These are phyloP conservation scores for Phaffia rhodozyma DNA, from an alignment of 1,284 basidiomycete species.

Conservation along the genomic window DNA sequence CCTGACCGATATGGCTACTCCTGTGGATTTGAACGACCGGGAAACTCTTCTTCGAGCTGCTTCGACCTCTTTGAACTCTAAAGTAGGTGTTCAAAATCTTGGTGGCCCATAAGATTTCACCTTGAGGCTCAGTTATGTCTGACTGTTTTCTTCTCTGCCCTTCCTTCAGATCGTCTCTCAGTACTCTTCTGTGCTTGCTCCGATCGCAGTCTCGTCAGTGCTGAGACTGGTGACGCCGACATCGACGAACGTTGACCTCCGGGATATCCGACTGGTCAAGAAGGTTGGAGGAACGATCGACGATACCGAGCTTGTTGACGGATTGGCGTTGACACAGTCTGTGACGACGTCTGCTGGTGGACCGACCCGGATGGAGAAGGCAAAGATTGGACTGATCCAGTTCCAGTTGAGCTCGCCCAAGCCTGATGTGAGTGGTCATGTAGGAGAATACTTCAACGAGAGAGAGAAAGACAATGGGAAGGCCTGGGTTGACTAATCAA, in stretches of 20 bases:
- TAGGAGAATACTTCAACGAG: background rate
- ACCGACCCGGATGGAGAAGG: conserved; percentile 91
- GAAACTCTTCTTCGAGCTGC: conserved; percentile 81
- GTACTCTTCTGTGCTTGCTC: conserved; percentile 93
- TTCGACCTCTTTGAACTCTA: conserved; percentile 91
- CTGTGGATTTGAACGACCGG: conserved; percentile 83
- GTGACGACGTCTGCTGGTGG: conserved; percentile 83
- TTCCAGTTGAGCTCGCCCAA: conserved; percentile 98
- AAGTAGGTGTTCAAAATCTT: conserved; percentile 41
- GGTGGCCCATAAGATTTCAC: background rate
- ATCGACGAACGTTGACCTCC: conserved; percentile 87
- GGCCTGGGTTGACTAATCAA: no score
- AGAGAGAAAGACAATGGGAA: background rate
- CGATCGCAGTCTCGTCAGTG: conserved; percentile 95
- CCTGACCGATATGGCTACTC: conserved; percentile 81
- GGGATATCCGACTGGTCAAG: conserved; percentile 93
- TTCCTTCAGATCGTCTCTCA: conserved; percentile 81
- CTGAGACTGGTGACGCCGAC: conserved; percentile 72
- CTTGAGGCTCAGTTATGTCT: background rate
- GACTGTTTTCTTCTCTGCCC: background rate
- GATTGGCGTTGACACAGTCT: conserved; percentile 91
- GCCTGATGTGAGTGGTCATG: conserved; percentile 60
- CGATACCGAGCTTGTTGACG: conserved; percentile 94
- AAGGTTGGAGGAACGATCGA: conserved; percentile 99
- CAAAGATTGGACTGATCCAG: conserved; percentile 96